phyloP scores from a whole-genome alignment of 352 stramenopile species.

The Saprolegnia parasitica region DNA sequence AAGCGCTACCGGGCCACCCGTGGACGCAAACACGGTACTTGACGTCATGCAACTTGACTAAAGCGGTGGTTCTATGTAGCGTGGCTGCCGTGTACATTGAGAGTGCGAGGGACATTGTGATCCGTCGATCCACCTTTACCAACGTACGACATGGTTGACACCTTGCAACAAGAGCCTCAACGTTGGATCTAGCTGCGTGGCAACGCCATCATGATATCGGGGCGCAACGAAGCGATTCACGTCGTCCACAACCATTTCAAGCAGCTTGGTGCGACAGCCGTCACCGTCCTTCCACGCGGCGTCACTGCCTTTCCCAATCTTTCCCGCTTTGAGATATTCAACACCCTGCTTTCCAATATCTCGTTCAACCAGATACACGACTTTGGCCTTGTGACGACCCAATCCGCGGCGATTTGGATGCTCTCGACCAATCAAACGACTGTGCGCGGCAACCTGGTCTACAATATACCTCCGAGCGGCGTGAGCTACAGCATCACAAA shows the following conservation, averaged over 20 bases:
- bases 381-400: conserved; percentile 45
- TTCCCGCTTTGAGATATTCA: conserved; percentile 43
- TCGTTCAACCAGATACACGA: conserved; percentile 77
- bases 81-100: conserved; percentile 62
- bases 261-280: conserved; percentile 48
- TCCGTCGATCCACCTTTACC: conserved; percentile 59
- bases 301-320: conserved; percentile 39
- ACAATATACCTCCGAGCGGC: conserved; percentile 34
- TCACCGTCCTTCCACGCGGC: conserved; percentile 42
- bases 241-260: conserved; percentile 70
- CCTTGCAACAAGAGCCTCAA: no score
- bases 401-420: conserved; percentile 53
- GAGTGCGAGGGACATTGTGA: conserved; percentile 41
- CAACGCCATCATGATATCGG: conserved; percentile 65
- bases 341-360: conserved; percentile 42
- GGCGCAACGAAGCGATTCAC: conserved; percentile 44
- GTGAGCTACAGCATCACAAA: conserved; percentile 22
- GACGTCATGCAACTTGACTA: not conserved
- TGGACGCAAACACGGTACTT: conserved; percentile 20
- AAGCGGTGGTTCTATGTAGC: not conserved
- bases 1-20: conserved; percentile 8
- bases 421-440: conserved; percentile 45
- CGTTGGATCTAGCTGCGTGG: conserved; percentile 43
- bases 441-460: conserved; percentile 58
- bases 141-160: conserved; percentile 33